phyloP scores from a whole-genome alignment of 768 basidiomycete genomes.

The Crassisporium funariophilum region DNA sequence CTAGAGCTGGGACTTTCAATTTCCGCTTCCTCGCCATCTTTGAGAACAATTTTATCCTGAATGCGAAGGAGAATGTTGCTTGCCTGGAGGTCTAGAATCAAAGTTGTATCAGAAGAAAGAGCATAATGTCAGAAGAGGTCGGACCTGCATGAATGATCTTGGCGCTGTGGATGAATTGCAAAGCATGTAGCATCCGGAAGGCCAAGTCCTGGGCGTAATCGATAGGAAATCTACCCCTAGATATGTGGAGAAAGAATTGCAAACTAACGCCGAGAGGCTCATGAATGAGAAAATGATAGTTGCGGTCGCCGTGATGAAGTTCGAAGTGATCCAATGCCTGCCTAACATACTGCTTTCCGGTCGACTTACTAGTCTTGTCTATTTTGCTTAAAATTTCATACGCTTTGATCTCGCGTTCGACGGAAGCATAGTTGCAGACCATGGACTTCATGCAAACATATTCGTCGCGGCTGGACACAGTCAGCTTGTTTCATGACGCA shows the following conservation, averaged over 20 bases:
- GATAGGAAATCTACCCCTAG: neutral
- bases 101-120: neutral
- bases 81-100: constrained; percentile 16
- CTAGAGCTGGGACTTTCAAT: constrained; percentile 12
- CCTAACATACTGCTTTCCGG: constrained; percentile 7
- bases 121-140: neutral
- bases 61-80: constrained; percentile 21
- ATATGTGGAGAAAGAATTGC: constrained; percentile 2
- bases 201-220: neutral
- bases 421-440: constrained; percentile 12
- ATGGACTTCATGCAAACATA: constrained; percentile 16
- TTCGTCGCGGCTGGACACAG: constrained; percentile 3
- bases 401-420: constrained; percentile 9
- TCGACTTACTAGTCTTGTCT: neutral
- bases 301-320: constrained; percentile 2
- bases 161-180: constrained; percentile 15
- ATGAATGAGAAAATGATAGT: constrained; percentile 13
- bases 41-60: constrained; percentile 9
- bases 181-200: constrained; percentile 10
- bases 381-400: constrained; percentile 4
- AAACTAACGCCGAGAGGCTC: constrained; percentile 8
- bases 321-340: constrained; percentile 13
- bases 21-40: constrained; percentile 15
- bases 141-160: constrained; percentile 20
- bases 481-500: constrained; percentile 1